These are phyloP conservation scores for Chimonanthus praecox DNA, from an alignment of 164 flowering plant species.

Conservation along the genomic window DNA sequence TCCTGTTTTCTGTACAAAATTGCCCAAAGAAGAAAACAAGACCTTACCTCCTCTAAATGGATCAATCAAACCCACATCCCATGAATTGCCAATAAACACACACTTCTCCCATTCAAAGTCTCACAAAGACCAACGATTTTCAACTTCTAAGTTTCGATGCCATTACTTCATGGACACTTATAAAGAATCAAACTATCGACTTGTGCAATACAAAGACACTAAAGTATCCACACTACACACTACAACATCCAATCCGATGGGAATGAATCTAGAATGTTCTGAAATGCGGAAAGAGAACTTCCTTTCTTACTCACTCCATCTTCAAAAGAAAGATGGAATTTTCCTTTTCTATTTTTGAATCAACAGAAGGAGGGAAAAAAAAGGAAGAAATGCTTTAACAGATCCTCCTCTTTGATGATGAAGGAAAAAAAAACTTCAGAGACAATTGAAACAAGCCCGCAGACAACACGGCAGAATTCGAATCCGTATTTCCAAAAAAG, in stretches of 20 bases:
- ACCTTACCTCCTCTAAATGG: neutral
- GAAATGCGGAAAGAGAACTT: neutral
- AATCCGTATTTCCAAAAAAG: constrained; percentile 12
- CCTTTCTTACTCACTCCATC: constrained; percentile 32
- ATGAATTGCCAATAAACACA: neutral
- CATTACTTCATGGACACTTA: constrained; percentile 1
- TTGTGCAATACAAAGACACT: neutral
- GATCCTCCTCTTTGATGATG: constrained; percentile 30
- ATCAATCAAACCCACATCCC: neutral
- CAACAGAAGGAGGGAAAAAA: constrained; percentile 3
- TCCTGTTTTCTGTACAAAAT: constrained; percentile 7
- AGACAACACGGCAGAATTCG: constrained; percentile 7
- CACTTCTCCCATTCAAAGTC: neutral
- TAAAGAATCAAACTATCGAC: neutral
- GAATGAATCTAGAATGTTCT: neutral
- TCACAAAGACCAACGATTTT: neutral
- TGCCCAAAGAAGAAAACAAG: neutral
- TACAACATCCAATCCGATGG: neutral
- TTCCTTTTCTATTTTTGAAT: constrained; percentile 12
- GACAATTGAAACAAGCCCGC: neutral
- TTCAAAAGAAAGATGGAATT: constrained; percentile 15
- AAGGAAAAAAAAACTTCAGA: neutral
- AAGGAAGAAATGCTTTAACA: constrained; percentile 8
- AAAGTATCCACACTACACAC: constrained; percentile 9
- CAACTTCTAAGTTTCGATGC: neutral